Evolutionary conservation across 108 stramenopile species (phyloP), one percentile per base, ranked within the genome.

Genomic region (Phaeodactylum tricornutum): DNA sequence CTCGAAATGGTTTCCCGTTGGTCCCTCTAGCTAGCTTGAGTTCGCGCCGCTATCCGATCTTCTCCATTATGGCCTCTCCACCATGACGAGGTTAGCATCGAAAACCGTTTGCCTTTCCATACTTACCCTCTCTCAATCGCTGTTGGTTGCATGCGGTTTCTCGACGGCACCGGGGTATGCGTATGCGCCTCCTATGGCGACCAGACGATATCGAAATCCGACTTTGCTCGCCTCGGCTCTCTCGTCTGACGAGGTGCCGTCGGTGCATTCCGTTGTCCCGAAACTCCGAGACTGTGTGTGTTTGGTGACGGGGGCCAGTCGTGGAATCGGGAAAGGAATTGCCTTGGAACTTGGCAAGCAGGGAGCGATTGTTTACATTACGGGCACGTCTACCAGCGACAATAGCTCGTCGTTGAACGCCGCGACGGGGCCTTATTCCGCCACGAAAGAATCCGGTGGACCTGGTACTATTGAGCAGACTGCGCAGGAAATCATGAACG

Each of bases 301-400:
- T 15, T 43, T 82, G 19, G 81, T 83, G 7, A 83, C 81, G 5
- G 81, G 81, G 15, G 74, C 77, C 1, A 57, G 46, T 41, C 63
- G 81, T 52, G 81, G 81, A 0, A 92, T 92, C 30, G 89, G 89
- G 1, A 67, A 69, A 24, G 89, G 84, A 8, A 87, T 87, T 52
- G 84, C 89, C 3, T 28, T 87, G 9, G 80, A 83, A 56, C 53
- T 86, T 15, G 84, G 82, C 16, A 20, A 33, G 7, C 71, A 64
- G 7, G 84, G 84, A 1, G 65, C 55, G 40, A 81, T 56, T 0
- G 84, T 87, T 0, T 84, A 92, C 47, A 55, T 62, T 21, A 31
- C 53, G 37, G 63, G 66, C 14, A 50, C 36, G n/a, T 21, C 49
- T 2, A 60, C 67, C 8, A 22, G 19, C n/a, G 31, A 29, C 27